Base-by-base conservation (phyloP, 2,329 filamentous ascomycete genomes). In the Botrytis medusae region DNA sequence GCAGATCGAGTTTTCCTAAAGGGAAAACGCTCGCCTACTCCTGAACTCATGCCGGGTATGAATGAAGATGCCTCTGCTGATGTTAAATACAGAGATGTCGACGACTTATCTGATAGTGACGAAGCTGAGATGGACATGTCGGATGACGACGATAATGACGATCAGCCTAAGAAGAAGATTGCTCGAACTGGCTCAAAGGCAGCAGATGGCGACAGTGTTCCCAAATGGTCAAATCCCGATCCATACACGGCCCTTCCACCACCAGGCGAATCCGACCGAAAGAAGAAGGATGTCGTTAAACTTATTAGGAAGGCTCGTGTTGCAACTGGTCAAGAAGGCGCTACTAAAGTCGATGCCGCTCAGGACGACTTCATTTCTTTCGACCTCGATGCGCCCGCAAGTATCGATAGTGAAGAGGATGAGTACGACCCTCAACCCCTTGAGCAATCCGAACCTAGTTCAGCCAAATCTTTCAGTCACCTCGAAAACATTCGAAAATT, bases 211-310 rank as follows among this genome's bases (percentile, higher is more conserved):
- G 83, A 84, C 22, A 77, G 79, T 71, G 82, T 81, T 8, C 94
- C 94, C 4, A 94, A 92, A 81, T 98, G 95, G 95, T 97, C 94
- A 7, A 98, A 98, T 78, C 95, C 95, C 5, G 95, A 98, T 81
- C 94, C 95, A 0, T 98, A 98, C 82, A 97, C 93, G 9, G 92
- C 90, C 2, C 85, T 97, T 16, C 95, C 95, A 14, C 94, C 94
- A 10, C 89, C 91, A 0, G 92, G 95, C 76, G 92, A 94, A 72
- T 86, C 85, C 8, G 86, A 88, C 57, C 87, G 88, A 32, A 97
- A 96, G 83, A 94, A 92, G 82, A 91, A 90, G 77, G 94, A 98
- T 77, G 91, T 98, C 57, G 93, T 98, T 51, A 93, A 97, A 79
- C 83, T 97, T 74, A 98, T 98, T 77, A 91, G 95, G 77, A 98